phyloP scores from a whole-genome alignment of 2,329 filamentous ascomycete species.

The Aspergillus sojae region DNA sequence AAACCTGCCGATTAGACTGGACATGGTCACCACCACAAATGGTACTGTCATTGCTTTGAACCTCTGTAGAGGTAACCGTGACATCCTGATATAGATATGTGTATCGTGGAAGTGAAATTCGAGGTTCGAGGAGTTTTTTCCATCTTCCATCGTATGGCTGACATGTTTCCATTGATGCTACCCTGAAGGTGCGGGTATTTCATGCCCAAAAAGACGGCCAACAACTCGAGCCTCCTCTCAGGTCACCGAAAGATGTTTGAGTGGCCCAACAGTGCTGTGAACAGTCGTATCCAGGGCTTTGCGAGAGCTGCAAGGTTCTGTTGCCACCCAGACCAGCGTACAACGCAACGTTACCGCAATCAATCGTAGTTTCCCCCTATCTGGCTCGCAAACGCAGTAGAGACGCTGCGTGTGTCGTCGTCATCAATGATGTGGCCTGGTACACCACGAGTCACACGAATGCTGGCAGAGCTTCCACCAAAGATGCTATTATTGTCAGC shows the following conservation, averaged over 20 bases:
- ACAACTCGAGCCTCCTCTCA: constrained; percentile 17
- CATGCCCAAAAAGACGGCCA: constrained; percentile 14
- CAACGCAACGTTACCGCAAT: constrained; percentile 29
- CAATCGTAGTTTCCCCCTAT: constrained; percentile 70
- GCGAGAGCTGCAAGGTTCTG: constrained; percentile 18
- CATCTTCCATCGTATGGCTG: constrained; percentile 17
- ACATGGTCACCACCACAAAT: constrained; percentile 5
- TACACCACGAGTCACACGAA: constrained; percentile 50
- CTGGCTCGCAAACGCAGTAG: constrained; percentile 95
- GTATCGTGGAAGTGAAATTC: constrained; percentile 11
- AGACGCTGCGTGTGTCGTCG: constrained; percentile 94
- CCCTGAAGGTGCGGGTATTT: constrained; percentile 17
- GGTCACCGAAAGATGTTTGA: constrained; percentile 19
- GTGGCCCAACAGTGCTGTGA: constrained; percentile 17
- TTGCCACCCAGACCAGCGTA: constrained; percentile 18
- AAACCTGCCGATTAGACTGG: constrained; percentile 10
- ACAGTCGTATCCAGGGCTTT: constrained; percentile 16
- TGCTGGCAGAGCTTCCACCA: constrained; percentile 59
- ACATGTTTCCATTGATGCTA: constrained; percentile 15
- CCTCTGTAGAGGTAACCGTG: constrained; percentile 11
- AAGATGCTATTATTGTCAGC: constrained; percentile 66
- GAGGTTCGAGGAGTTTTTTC: constrained; percentile 6
- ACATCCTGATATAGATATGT: constrained; percentile 17
- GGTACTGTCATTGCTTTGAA: constrained; percentile 3
- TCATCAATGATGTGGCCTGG: constrained; percentile 60